Evolutionary conservation across 768 basidiomycete genomes (phyloP).

Genomic region (Tulasnella sp.): DNA sequence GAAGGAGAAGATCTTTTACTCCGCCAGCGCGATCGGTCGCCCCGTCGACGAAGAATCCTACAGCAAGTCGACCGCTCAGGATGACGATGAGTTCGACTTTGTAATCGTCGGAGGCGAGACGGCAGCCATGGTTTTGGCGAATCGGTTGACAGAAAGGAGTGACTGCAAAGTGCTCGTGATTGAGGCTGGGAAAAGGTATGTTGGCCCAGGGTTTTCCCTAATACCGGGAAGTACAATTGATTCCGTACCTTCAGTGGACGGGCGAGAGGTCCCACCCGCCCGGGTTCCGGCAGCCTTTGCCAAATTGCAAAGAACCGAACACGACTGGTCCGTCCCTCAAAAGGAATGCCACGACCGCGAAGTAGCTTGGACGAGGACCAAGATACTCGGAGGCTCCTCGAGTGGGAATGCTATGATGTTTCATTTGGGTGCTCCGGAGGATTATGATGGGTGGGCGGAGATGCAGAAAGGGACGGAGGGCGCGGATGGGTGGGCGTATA

Average conservation of each 20-base stretch:
- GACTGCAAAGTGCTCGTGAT: slow-evolving; percentile 31
- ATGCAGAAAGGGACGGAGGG: slow-evolving; percentile 8
- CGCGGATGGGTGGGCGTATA: slow-evolving; percentile 20
- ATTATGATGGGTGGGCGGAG: slow-evolving; percentile 25
- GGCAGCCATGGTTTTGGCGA: slow-evolving; percentile 33
- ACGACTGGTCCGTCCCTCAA: slow-evolving; percentile 16
- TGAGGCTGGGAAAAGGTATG: slow-evolving; percentile 23
- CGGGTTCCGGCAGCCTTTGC: neutral
- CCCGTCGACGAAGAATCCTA: no score
- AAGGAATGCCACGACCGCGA: slow-evolving; percentile 11
- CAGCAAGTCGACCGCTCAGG: neutral
- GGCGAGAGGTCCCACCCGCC: neutral
- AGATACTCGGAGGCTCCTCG: slow-evolving; percentile 66
- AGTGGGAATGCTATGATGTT: slow-evolving; percentile 55
- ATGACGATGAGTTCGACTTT: slow-evolving; percentile 23
- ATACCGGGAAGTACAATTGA: no score
- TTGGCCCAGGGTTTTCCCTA: neutral
- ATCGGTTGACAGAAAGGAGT: slow-evolving; percentile 31
- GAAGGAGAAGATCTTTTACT: no score
- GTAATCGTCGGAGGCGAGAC: slow-evolving; percentile 36
- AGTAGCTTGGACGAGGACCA: slow-evolving; percentile 43
- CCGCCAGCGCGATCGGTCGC: neutral
- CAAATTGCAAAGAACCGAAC: neutral
- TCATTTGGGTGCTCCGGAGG: slow-evolving; percentile 21
- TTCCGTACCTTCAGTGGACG: neutral